Evolutionary conservation across 192 early-diverging fungal genomes (phyloP).

Genomic region (Coemansia sp.): DNA sequence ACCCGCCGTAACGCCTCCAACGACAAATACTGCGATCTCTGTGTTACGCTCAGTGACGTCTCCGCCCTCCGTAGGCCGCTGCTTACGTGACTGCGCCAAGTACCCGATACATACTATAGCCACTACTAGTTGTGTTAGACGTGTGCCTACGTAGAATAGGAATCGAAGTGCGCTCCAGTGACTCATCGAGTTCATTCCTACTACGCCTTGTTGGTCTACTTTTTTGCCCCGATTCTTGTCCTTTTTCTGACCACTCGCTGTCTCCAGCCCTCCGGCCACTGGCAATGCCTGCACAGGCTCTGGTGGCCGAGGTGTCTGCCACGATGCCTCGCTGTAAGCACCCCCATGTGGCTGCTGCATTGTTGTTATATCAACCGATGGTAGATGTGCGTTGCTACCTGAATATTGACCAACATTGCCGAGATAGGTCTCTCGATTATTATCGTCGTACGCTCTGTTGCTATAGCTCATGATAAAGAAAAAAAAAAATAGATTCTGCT

Average conservation of each 20-base stretch:
- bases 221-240: neutral
- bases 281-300: neutral
- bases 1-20: conserved; percentile 32
- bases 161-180: conserved; percentile 32
- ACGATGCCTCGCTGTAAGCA: conserved; percentile 41
- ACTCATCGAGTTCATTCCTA: conserved; percentile 37
- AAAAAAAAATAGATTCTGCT: neutral
- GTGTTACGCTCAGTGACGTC: conserved; percentile 27
- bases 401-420: neutral
- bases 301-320: conserved; percentile 1
- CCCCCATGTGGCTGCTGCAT: conserved; percentile 34
- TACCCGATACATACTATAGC: conserved; percentile 43
- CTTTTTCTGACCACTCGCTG: neutral
- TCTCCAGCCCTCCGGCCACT: conserved; percentile 8
- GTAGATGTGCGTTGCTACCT: neutral
- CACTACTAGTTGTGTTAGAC: conserved; percentile 34
- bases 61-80: conserved; percentile 14
- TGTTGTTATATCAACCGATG: conserved; percentile 36
- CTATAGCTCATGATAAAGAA: conserved; percentile 1
- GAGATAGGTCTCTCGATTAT: neutral
- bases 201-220: neutral
- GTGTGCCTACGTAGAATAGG: conserved; percentile 31
- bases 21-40: conserved; percentile 32
- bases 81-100: conserved; percentile 34
- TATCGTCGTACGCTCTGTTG: conserved; percentile 1